Percentiles rank a stretch among this genome's conserved stretches.
Evolutionary conservation across 768 basidiomycete genomes (phyloP).

Genomic region (Podaxis pistillaris): DNA sequence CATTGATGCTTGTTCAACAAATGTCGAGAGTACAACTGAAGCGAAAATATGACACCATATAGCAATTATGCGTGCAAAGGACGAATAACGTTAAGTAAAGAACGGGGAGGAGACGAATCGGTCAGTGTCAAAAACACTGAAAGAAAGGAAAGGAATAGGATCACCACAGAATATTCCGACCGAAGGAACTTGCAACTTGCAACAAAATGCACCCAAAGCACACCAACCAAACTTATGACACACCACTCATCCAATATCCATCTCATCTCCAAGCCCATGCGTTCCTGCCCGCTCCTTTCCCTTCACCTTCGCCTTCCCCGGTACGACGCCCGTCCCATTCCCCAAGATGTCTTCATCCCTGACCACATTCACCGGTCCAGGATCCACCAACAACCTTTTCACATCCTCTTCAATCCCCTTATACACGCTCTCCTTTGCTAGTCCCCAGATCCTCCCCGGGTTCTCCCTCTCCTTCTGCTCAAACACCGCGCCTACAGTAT

Average conservation of each 20-base stretch:
- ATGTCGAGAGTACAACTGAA: conserved; percentile 1
- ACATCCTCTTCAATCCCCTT: conserved; percentile 72
- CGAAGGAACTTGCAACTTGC: conserved; percentile 14
- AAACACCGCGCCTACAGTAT: conserved; percentile 72
- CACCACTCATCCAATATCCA: conserved; percentile 60
- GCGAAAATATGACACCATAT: not conserved
- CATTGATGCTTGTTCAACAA: not conserved
- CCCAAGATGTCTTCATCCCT: conserved; percentile 16
- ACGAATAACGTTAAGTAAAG: conserved; percentile 13
- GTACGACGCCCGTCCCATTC: conserved; percentile 14
- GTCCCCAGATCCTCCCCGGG: conserved; percentile 75
- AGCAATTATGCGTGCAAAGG: conserved; percentile 6
- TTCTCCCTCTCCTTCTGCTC: conserved; percentile 64
- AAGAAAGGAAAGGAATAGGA: not conserved
- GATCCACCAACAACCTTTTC: conserved; percentile 32
- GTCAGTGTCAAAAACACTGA: not conserved
- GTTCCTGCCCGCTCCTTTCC: conserved; percentile 46
- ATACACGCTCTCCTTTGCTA: conserved; percentile 75
- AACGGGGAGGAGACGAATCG: not conserved
- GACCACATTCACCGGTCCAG: conserved; percentile 16
- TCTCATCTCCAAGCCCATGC: conserved; percentile 42
- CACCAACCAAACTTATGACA: not conserved
- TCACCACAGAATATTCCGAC: not conserved
- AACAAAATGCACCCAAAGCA: conserved; percentile 9
- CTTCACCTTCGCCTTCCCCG: conserved; percentile 31